A percentile compares a stretch with the other conserved stretches of the same genome.
Evolutionary conservation across 2,329 filamentous ascomycete genomes (phyloP).

Genomic region (Diaporthe citriasiana): DNA sequence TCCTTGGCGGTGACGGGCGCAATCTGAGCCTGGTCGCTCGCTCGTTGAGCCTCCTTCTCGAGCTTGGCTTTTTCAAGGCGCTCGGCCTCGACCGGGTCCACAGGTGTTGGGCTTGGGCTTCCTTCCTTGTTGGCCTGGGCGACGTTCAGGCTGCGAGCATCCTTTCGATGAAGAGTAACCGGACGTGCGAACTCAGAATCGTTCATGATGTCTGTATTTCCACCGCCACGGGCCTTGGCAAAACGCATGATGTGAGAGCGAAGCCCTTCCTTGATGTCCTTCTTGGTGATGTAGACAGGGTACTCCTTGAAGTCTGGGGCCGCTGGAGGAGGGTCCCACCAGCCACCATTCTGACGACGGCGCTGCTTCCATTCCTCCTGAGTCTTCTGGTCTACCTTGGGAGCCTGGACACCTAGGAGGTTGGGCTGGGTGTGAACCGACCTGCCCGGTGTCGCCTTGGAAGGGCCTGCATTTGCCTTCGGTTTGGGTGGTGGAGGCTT

Average conservation of each 20-base stretch:
- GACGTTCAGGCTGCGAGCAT: conserved; percentile 79
- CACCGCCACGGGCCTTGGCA: conserved; percentile 69
- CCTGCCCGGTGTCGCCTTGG: conserved; percentile 46
- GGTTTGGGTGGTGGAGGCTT: conserved; percentile 51
- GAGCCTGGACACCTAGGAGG: conserved; percentile 45
- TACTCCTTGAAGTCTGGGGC: conserved; percentile 65
- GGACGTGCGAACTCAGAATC: conserved; percentile 88
- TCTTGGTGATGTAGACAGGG: conserved; percentile 87
- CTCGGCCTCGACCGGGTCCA: conserved; percentile 72
- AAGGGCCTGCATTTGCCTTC: conserved; percentile 47
- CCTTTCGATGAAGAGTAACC: conserved; percentile 89
- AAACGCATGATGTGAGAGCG: conserved; percentile 92
- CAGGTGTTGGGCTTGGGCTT: conserved; percentile 55
- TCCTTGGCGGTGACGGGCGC: conserved; percentile 80
- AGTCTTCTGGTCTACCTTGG: conserved; percentile 46
- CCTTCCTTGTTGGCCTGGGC: conserved; percentile 74
- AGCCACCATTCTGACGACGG: conserved; percentile 67
- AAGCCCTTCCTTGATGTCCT: conserved; percentile 81
- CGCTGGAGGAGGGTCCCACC: conserved; percentile 66
- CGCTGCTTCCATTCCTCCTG: conserved; percentile 56
- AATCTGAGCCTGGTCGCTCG: conserved; percentile 91
- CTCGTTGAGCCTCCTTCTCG: conserved; percentile 87
- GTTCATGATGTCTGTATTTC: conserved; percentile 73
- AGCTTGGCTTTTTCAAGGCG: conserved; percentile 78
- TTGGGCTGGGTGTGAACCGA: conserved; percentile 38